Evolutionary conservation across 2,329 filamentous ascomycete species (phyloP).

Genomic region (Xylariales sp.): DNA sequence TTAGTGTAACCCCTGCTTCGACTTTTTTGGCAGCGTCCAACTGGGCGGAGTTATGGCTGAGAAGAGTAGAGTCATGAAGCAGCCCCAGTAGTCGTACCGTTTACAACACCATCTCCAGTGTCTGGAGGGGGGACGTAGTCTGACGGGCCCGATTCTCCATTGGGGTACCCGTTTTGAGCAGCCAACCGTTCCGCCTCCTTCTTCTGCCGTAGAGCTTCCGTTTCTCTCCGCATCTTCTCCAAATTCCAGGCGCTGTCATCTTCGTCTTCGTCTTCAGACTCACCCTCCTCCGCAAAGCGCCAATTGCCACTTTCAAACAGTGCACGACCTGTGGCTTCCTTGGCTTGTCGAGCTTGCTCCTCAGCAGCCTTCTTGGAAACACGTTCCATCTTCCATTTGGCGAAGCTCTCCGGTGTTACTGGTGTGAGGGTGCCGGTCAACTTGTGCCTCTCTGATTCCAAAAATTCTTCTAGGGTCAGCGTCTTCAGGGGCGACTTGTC

Average conservation of each 20-base stretch:
- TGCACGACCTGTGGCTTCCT: conserved; percentile 91
- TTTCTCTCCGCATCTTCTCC: conserved; percentile 77
- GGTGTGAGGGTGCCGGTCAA: conserved; percentile 87
- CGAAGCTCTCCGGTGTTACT: conserved; percentile 87
- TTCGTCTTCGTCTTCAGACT: conserved; percentile 59
- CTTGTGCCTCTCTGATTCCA: conserved; percentile 95
- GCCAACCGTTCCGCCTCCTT: conserved; percentile 71
- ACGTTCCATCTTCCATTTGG: conserved; percentile 95
- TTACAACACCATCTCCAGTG: too few relatives aligned
- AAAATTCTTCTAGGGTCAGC: conserved; percentile 92
- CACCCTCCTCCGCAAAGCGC: conserved; percentile 61
- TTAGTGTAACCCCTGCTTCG: conserved; percentile 3
- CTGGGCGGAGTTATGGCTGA: too few relatives aligned
- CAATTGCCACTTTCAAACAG: conserved; percentile 97
- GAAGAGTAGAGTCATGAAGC: too few relatives aligned
- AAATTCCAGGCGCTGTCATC: conserved; percentile 66
- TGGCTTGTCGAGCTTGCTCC: conserved; percentile 81
- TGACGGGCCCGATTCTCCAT: too few relatives aligned
- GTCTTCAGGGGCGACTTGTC: conserved; percentile 95
- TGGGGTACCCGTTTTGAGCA: conserved; percentile 33
- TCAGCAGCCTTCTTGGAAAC: conserved; percentile 95
- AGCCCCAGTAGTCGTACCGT: too few relatives aligned
- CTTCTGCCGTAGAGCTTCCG: conserved; percentile 66
- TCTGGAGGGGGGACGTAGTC: too few relatives aligned
- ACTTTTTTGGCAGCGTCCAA: too few relatives aligned